phyloP scores from a whole-genome alignment of 1,284 basidiomycete species.

The Ganoderma boninense region DNA sequence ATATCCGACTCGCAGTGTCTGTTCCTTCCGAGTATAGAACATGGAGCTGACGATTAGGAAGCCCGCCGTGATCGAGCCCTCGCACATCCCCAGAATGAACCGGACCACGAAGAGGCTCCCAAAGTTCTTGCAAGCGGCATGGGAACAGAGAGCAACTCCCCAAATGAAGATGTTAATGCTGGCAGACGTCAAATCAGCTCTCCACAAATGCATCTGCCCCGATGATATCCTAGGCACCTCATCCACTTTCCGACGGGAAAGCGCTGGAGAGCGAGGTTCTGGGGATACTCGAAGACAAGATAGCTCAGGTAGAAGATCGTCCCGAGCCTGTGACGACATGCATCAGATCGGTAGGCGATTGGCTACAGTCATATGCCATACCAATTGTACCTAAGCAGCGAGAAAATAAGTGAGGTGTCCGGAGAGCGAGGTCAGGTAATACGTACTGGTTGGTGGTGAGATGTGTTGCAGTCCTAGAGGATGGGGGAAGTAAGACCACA shows the following conservation, averaged over 20 bases:
- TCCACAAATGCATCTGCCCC: not conserved
- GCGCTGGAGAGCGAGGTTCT: slow-evolving; percentile 76
- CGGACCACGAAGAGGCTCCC: slow-evolving; percentile 71
- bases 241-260: slow-evolving; percentile 87
- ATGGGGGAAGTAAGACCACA: no score
- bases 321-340: slow-evolving; percentile 58
- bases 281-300: slow-evolving; percentile 74
- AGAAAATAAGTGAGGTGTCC: not conserved
- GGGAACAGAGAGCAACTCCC: slow-evolving; percentile 67
- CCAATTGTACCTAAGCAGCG: slow-evolving; percentile 40
- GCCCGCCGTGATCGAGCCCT: slow-evolving; percentile 80
- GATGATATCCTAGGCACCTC: slow-evolving; percentile 51
- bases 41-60: slow-evolving; percentile 81
- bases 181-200: not conserved
- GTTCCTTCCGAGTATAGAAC: slow-evolving; percentile 83
- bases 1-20: slow-evolving; percentile 76
- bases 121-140: slow-evolving; percentile 80
- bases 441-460: slow-evolving; percentile 43
- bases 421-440: not conserved
- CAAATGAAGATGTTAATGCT: slow-evolving; percentile 77
- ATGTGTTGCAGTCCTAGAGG: slow-evolving; percentile 44
- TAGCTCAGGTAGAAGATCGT: slow-evolving; percentile 78
- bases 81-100: slow-evolving; percentile 76
- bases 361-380: slow-evolving; percentile 11
- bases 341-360: not conserved